Conservation (phyloP, 768 basidiomycete genomes). For the Cantharellus anzutake region DNA sequence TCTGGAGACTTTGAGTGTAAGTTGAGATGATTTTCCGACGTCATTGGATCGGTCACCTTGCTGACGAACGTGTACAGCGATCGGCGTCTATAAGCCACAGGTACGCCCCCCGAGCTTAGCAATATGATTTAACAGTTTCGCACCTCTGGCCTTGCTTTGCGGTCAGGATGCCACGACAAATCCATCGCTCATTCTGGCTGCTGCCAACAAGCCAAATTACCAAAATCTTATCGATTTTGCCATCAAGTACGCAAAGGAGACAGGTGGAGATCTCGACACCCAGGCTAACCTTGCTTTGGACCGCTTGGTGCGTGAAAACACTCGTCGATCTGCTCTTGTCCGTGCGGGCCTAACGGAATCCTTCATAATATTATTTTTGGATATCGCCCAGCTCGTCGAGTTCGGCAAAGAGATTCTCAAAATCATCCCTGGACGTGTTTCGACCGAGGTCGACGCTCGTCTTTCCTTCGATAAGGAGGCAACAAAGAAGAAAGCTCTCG, state of each 20-base stretch:
- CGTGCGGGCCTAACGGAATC: neutral
- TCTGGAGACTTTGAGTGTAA: constrained; percentile 86
- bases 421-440: constrained; percentile 96
- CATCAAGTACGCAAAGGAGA: constrained; percentile 52
- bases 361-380: neutral
- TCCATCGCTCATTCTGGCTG: constrained; percentile 67
- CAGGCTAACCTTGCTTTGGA: constrained; percentile 72
- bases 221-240: constrained; percentile 60
- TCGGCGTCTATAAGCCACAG: constrained; percentile 92
- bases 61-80: constrained; percentile 30
- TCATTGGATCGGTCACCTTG: neutral
- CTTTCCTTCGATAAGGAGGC: constrained; percentile 90
- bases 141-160: neutral
- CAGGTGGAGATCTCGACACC: constrained; percentile 56
- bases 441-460: constrained; percentile 96
- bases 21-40: constrained; percentile 6
- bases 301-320: constrained; percentile 45
- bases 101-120: constrained; percentile 20
- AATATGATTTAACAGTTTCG: neutral
- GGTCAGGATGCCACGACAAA: constrained; percentile 91
- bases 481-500: constrained; percentile 63
- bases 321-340: neutral
- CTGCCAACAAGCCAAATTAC: constrained; percentile 80
- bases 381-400: constrained; percentile 57
- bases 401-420: constrained; percentile 90